Conservation (phyloP, 768 basidiomycete species). For the Holtermannia corniformis region DNA sequence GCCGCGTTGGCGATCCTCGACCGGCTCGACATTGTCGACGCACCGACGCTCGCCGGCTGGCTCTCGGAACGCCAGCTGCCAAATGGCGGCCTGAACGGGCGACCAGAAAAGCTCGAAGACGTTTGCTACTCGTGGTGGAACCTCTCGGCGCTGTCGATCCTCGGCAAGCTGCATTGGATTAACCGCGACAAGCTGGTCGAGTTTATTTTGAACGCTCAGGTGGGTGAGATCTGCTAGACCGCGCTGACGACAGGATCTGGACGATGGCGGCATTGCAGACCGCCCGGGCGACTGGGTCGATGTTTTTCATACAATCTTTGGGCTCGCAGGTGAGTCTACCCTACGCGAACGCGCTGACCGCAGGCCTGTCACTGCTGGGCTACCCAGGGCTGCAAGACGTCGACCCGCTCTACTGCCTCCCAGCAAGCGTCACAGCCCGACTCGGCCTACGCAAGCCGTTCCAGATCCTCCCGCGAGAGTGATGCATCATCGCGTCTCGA, state of each 20-base stretch:
- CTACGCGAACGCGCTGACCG: background rate
- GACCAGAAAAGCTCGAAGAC: slow-evolving; percentile 96
- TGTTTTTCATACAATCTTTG: slow-evolving; percentile 95
- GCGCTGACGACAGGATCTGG: slow-evolving; percentile 55
- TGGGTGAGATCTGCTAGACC: slow-evolving; percentile 34
- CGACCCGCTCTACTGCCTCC: slow-evolving; percentile 97
- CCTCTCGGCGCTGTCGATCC: slow-evolving; percentile 73
- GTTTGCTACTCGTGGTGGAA: slow-evolving; percentile 99
- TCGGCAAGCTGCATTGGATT: slow-evolving; percentile 78
- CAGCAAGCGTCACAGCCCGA: slow-evolving; percentile 59
- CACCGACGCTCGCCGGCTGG: slow-evolving; percentile 82
- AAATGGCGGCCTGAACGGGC: slow-evolving; percentile 85
- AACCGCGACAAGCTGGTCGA: slow-evolving; percentile 61
- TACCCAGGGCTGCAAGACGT: slow-evolving; percentile 74
- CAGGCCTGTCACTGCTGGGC: slow-evolving; percentile 77
- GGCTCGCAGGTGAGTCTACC: slow-evolving; percentile 58
- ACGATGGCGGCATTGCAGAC: slow-evolving; percentile 88
- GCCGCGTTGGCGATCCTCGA: slow-evolving; percentile 81
- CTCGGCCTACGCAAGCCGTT: slow-evolving; percentile 49
- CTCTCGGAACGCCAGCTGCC: slow-evolving; percentile 84
- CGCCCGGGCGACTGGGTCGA: slow-evolving; percentile 87
- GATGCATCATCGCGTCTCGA: slow-evolving; percentile 1
- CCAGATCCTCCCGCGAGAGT: slow-evolving; percentile 10
- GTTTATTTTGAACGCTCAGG: slow-evolving; percentile 86
- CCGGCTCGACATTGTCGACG: slow-evolving; percentile 64